Percentiles rank a stretch among this genome's conserved stretches.
Conservation (phyloP, 163 green algal species). For the Scenedesmus sp. region DNA sequence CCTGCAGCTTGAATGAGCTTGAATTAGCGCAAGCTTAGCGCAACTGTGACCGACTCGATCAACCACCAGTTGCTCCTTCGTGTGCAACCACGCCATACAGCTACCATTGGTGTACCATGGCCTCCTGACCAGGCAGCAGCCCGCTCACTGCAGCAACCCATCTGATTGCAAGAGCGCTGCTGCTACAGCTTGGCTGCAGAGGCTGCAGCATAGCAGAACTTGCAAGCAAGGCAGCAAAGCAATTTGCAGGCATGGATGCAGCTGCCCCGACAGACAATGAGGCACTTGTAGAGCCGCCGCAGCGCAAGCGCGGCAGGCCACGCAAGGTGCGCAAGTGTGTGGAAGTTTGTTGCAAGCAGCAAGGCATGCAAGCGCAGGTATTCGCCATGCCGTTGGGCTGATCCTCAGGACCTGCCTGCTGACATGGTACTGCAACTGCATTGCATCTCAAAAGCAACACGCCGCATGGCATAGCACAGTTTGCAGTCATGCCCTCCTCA, state of each 20-base stretch:
- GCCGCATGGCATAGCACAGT: too few relatives aligned
- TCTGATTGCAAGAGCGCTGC: neutral
- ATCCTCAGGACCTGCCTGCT: too few relatives aligned
- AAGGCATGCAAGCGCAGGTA: too few relatives aligned
- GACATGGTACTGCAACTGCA: too few relatives aligned
- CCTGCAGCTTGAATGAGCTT: neutral
- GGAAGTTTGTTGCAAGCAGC: too few relatives aligned
- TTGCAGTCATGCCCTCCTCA: too few relatives aligned
- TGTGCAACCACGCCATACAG: neutral
- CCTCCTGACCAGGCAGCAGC: neutral
- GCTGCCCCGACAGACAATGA: neutral
- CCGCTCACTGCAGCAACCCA: neutral
- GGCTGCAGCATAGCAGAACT: neutral
- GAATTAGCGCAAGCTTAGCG: neutral
- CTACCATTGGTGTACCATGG: neutral
- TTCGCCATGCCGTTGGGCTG: too few relatives aligned
- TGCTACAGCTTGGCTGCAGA: neutral
- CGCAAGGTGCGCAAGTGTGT: neutral
- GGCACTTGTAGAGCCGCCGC: neutral
- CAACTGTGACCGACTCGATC: neutral
- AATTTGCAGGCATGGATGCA: neutral
- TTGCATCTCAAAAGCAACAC: too few relatives aligned
- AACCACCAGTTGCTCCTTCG: neutral
- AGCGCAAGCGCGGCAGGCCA: conserved; percentile 15
- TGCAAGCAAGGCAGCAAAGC: neutral